phyloP scores from a whole-genome alignment of 805 yeast genomes.

The Pichia exigua region DNA sequence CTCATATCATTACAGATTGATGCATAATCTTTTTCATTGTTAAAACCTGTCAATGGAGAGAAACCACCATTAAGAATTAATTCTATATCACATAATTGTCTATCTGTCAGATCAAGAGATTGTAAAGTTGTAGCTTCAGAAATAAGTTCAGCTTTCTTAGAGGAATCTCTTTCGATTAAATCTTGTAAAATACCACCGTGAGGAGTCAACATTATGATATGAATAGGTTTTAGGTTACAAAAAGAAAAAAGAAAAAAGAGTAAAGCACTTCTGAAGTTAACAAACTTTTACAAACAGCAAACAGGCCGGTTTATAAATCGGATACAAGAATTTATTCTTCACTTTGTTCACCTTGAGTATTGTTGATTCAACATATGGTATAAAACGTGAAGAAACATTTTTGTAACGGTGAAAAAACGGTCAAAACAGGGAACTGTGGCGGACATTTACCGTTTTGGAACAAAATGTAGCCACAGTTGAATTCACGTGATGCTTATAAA shows the following conservation, averaged over 20 bases:
- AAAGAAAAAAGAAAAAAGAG: neutral
- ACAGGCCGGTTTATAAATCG: neutral
- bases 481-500: neutral
- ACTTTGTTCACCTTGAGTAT: neutral
- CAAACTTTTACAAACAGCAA: neutral
- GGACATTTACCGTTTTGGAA: neutral
- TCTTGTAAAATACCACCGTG: slow-evolving; percentile 92
- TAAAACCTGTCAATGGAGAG: slow-evolving; percentile 70
- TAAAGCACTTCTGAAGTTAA: no score
- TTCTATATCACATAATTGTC: slow-evolving; percentile 92
- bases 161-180: slow-evolving; percentile 71
- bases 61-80: slow-evolving; percentile 90
- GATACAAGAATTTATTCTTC: neutral
- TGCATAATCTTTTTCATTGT: slow-evolving; percentile 58
- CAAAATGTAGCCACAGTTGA: neutral
- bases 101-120: slow-evolving; percentile 56
- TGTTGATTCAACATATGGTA: no score
- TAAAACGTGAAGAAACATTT: neutral
- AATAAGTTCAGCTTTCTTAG: slow-evolving; percentile 46
- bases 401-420: neutral
- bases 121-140: slow-evolving; percentile 48
- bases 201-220: slow-evolving; percentile 55
- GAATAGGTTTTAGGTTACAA: neutral
- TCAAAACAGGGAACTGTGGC: neutral
- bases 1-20: slow-evolving; percentile 64